Evolutionary conservation across 2,329 filamentous ascomycete genomes (phyloP), one percentile per base, ranked within the genome.

Genomic region (Clonostachys chloroleuca): DNA sequence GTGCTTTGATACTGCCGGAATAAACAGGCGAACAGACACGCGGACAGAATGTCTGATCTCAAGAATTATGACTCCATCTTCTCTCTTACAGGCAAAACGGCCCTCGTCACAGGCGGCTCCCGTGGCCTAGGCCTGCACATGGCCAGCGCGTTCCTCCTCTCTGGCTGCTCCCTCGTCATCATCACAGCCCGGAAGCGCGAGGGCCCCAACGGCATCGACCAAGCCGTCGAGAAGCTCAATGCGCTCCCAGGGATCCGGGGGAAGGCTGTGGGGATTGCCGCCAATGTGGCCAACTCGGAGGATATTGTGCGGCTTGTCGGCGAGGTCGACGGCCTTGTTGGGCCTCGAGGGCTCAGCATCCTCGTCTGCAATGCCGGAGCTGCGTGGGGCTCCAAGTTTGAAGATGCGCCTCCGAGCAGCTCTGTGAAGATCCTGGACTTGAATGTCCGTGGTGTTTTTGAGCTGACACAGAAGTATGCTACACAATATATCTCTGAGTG

Each of bases 351-450:
- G 5, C 54, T 89, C 33, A 80, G 87, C 58, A 85, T 89, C 42
- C 64, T 89, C 42, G 82, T 89, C 52, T 84, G 84, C 10, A 89
- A 89, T 59, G 85, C 85, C 0, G 85, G 85, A 6, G 84, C 85
- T 2, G 84, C 82, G 4, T 89, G 84, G 85, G 84, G 85, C 5
- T 78, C 76, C 48, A 69, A 71, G 24, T 87, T 88, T 54, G 84
- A 87, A 51, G 63, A 78, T 72, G 51, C 81, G 77, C 62, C 81
- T 73, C 36, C 82, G 77, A 60, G 69, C 64, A 52, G 78, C 70
- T 87, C 84, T 55, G 70, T 74, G 50, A 86, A 85, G 61, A 83
- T 88, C 41, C 79, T 87, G 72, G 81, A 87, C 56, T 57, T 84
- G 58, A 89, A 88, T 52, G 84, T 88, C 40, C 83, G 86, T 68